phyloP scores from a whole-genome alignment of 257 asterid genomes.

The Ballota nigra region DNA sequence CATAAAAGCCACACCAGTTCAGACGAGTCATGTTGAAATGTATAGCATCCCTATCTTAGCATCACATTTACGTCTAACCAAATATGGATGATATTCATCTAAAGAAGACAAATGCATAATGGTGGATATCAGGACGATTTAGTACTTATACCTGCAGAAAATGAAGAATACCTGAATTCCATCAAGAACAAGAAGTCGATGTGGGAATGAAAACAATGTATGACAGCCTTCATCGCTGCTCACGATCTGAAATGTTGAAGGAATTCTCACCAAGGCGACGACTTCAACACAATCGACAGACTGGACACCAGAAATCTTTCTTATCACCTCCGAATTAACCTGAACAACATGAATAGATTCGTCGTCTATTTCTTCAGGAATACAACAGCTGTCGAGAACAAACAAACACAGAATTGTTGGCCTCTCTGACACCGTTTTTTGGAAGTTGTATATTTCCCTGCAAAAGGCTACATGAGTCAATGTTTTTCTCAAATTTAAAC shows the following conservation, averaged over 20 bases:
- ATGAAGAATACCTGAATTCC: constrained; percentile 69
- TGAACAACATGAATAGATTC: constrained; percentile 36
- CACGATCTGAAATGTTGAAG: constrained; percentile 55
- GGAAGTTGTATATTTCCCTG: constrained; percentile 75
- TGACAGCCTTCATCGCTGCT: constrained; percentile 38
- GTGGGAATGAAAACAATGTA: constrained; percentile 50
- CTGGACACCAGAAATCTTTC: constrained; percentile 77
- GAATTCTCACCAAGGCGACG: constrained; percentile 75
- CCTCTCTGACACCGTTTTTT: constrained; percentile 31
- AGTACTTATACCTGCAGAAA: background rate
- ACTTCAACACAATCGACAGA: constrained; percentile 70
- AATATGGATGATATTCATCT: background rate
- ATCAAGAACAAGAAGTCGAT: constrained; percentile 85
- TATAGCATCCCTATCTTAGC: background rate
- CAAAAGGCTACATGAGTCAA: constrained; percentile 14
- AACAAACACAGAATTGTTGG: constrained; percentile 67
- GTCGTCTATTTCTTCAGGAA: constrained; percentile 56
- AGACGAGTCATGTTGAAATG: background rate
- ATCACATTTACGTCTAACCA: background rate
- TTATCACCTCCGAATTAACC: constrained; percentile 68
- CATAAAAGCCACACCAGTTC: constrained; percentile 19
- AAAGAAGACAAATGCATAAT: background rate
- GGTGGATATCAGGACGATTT: constrained; percentile 2
- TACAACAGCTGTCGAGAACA: constrained; percentile 50
- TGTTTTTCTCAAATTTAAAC: background rate